Percentiles rank a stretch among this genome's conserved stretches.
Conservation (phyloP, 2,329 filamentous ascomycete genomes). For the Sporothrix sp. region DNA sequence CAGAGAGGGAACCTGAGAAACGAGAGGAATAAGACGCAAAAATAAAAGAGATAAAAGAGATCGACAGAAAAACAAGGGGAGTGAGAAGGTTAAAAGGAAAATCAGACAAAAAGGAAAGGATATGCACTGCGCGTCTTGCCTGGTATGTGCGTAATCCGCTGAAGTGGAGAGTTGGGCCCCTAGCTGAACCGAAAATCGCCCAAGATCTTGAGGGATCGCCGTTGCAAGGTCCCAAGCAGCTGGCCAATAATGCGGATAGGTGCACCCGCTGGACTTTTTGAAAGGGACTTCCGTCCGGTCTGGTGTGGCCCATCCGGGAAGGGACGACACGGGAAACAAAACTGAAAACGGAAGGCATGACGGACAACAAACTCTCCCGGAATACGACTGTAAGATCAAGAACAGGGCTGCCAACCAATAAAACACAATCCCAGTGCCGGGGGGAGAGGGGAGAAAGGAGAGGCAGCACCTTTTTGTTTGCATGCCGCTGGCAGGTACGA, state of each 20-base stretch:
- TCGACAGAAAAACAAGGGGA: neutral
- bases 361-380: neutral
- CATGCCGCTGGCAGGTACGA: neutral
- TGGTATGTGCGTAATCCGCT: slow-evolving; percentile 1
- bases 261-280: too few relatives aligned
- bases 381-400: neutral
- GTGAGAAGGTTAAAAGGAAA: slow-evolving; percentile 2
- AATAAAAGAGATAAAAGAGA: neutral
- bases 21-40: neutral
- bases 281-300: too few relatives aligned
- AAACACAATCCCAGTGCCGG: too few relatives aligned
- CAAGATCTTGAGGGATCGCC: slow-evolving; percentile 8
- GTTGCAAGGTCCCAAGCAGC: slow-evolving; percentile 2
- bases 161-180: neutral
- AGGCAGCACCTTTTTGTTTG: too few relatives aligned
- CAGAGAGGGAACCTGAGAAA: neutral
- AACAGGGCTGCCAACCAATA: neutral
- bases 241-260: too few relatives aligned
- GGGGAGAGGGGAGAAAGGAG: too few relatives aligned
- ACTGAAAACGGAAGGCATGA: neutral
- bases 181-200: slow-evolving; percentile 7
- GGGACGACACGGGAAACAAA: neutral
- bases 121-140: neutral
- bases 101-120: slow-evolving; percentile 5
- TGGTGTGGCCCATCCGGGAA: neutral